Percentiles rank a stretch among this genome's conserved stretches.
Conservation (phyloP, 805 yeast genomes). For the Scheffersomyces amazonensis region DNA sequence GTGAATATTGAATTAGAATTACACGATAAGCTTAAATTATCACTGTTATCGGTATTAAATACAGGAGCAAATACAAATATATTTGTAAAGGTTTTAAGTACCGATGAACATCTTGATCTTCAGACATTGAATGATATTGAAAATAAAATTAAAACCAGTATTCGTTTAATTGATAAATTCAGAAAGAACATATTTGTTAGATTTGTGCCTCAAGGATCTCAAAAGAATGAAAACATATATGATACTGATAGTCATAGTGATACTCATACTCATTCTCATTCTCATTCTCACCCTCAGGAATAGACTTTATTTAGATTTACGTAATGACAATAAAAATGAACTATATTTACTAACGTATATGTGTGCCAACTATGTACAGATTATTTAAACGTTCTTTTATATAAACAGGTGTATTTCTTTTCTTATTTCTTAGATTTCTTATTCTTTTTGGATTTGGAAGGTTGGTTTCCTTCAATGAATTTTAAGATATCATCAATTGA, state of each 20-base stretch:
- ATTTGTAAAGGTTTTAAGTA: slow-evolving; percentile 25
- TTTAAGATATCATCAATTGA: slow-evolving; percentile 71
- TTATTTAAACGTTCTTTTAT: not conserved
- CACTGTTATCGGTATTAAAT: slow-evolving; percentile 45
- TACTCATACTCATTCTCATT: no score
- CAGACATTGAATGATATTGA: slow-evolving; percentile 30
- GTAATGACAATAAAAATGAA: slow-evolving; percentile 22
- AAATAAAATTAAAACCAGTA: slow-evolving; percentile 26
- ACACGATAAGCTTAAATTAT: slow-evolving; percentile 27
- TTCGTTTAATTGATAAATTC: slow-evolving; percentile 39
- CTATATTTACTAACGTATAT: no score
- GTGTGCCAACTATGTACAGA: not conserved
- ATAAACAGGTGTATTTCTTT: no score
- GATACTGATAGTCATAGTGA: no score
- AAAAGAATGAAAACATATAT: no score
- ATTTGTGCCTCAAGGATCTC: slow-evolving; percentile 17
- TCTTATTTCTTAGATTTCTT: not conserved
- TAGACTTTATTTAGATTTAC: slow-evolving; percentile 9
- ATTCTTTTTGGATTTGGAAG: slow-evolving; percentile 4
- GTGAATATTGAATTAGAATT: slow-evolving; percentile 28
- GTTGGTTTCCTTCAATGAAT: slow-evolving; percentile 58
- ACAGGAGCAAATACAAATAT: slow-evolving; percentile 59
- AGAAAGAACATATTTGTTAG: slow-evolving; percentile 41
- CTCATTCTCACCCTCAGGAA: no score
- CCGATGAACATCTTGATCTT: slow-evolving; percentile 23